These are phyloP conservation scores for Trichophyton benhamiae DNA, from an alignment of 2,329 filamentous ascomycete species.

Conservation along the genomic window DNA sequence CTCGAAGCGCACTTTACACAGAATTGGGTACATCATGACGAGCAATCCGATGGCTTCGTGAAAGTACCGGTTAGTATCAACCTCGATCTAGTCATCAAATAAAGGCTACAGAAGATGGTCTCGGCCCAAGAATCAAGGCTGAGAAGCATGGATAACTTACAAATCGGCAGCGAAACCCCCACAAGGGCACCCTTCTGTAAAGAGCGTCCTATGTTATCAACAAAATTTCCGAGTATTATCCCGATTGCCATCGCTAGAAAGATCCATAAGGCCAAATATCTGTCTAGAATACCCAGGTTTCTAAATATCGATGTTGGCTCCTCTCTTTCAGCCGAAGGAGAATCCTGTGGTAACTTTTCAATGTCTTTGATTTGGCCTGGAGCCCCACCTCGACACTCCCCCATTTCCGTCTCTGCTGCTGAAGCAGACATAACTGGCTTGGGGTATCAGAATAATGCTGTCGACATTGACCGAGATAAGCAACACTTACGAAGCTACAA, in stretches of 20 bases:
- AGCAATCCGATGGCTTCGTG: constrained; percentile 59
- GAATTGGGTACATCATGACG: constrained; percentile 89
- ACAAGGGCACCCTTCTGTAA: constrained; percentile 62
- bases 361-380: not conserved
- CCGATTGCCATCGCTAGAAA: constrained; percentile 65
- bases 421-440: not conserved
- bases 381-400: not conserved
- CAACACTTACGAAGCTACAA: no score
- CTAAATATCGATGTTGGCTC: constrained; percentile 24
- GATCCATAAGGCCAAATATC: constrained; percentile 60
- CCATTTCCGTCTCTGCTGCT: not conserved
- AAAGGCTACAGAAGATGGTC: not conserved
- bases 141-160: constrained; percentile 28
- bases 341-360: not conserved
- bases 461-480: no score
- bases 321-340: not conserved
- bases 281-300: constrained; percentile 48
- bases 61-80: not conserved
- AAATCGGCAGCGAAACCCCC: constrained; percentile 55
- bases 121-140: constrained; percentile 10
- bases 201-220: constrained; percentile 47
- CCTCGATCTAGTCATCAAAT: not conserved
- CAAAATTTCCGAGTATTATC: constrained; percentile 65
- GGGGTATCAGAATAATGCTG: not conserved
- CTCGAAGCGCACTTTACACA: constrained; percentile 77